Evolutionary conservation across 805 yeast species (phyloP).

Genomic region (Naumovozyma dairenensis): DNA sequence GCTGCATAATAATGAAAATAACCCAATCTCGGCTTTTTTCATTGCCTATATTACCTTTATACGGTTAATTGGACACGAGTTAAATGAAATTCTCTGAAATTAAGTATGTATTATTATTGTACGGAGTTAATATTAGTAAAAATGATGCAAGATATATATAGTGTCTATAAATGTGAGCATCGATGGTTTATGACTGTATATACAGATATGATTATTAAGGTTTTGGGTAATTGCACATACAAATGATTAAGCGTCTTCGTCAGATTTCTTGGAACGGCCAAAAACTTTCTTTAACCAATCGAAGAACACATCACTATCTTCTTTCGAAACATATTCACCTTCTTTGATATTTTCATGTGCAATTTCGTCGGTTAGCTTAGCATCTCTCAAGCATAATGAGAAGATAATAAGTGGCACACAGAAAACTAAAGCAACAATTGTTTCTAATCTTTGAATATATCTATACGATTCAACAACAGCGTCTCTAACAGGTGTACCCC

Average conservation of each 20-base stretch:
- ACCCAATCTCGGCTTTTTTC: too few species aligned
- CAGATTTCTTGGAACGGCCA: neutral
- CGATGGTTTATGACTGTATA: too few species aligned
- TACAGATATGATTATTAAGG: too few species aligned
- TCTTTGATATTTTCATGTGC: conserved; percentile 23
- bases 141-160: too few species aligned
- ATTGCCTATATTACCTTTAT: too few species aligned
- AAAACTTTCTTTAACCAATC: conserved; percentile 9
- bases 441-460: conserved; percentile 48
- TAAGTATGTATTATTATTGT: too few species aligned
- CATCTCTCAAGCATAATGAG: conserved; percentile 21
- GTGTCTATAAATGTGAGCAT: too few species aligned
- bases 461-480: conserved; percentile 51
- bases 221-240: too few species aligned
- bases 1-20: too few species aligned
- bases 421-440: conserved; percentile 33
- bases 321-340: conserved; percentile 15
- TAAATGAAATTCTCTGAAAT: too few species aligned
- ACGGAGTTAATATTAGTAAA: too few species aligned
- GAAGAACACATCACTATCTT: conserved; percentile 15
- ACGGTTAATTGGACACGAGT: too few species aligned
- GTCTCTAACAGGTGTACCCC: conserved; percentile 56
- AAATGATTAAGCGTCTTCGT: neutral
- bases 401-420: conserved; percentile 19
- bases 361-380: conserved; percentile 17